Evolutionary conservation across 345 rosid genomes (phyloP).

Genomic region (Eucalyptus guilfoylei): DNA sequence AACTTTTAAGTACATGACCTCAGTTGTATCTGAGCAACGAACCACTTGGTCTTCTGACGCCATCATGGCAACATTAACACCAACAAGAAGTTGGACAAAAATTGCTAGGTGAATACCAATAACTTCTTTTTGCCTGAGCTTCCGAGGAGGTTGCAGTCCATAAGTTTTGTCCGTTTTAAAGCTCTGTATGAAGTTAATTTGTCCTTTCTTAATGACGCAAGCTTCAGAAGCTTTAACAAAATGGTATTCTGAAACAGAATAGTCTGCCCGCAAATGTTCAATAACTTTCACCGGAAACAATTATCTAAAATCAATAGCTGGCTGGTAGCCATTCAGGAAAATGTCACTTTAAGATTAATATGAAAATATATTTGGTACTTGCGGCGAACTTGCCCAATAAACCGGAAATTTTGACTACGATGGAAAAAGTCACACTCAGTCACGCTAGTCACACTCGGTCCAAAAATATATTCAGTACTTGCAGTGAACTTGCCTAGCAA

Average conservation of each 20-base stretch:
- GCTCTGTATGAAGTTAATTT: not conserved
- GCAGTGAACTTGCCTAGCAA: not conserved
- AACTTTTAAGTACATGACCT: not conserved
- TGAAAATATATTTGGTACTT: not conserved
- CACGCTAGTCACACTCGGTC: no score
- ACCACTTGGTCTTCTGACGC: no score
- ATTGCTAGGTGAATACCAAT: not conserved
- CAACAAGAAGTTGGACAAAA: no score
- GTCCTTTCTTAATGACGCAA: not conserved
- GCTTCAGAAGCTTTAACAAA: not conserved
- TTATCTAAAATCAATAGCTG: not conserved
- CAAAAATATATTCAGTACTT: no score
- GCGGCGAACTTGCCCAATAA: not conserved
- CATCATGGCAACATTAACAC: no score
- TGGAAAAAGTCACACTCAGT: not conserved
- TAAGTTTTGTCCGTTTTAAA: not conserved
- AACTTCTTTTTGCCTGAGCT: not conserved
- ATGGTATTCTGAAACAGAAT: not conserved
- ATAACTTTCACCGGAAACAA: not conserved
- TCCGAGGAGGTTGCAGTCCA: not conserved
- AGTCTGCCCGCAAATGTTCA: not conserved
- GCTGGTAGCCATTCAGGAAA: not conserved
- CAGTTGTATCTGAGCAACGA: not conserved
- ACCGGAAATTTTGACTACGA: fast-evolving
- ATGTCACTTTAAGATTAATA: not conserved